Percentiles rank a stretch among this genome's conserved stretches.
These are phyloP conservation scores for Wickerhamomyces sp. DNA, from an alignment of 1,139 yeast genomes.

Conservation along the genomic window DNA sequence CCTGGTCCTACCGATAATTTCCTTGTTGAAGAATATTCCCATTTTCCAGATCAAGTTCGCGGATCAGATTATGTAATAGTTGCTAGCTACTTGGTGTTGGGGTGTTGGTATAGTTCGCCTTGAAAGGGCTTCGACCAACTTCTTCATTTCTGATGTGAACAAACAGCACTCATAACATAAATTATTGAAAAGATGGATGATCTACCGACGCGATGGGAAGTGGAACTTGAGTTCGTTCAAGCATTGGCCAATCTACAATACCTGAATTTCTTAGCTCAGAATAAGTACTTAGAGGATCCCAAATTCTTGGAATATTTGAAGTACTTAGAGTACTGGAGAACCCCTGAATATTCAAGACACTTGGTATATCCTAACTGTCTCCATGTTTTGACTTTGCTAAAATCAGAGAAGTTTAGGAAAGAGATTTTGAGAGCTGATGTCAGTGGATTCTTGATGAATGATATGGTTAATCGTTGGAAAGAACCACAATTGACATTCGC, in stretches of 20 bases:
- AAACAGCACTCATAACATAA: not conserved
- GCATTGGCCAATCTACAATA: conserved; percentile 72
- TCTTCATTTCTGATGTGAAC: too few species aligned
- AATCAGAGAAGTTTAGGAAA: conserved; percentile 50
- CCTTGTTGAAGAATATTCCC: too few species aligned
- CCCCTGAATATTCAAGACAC: conserved; percentile 59
- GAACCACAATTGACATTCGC: conserved; percentile 27
- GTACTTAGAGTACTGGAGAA: conserved; percentile 65
- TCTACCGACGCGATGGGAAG: conserved; percentile 50
- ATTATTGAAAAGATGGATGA: conserved; percentile 16
- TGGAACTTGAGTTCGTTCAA: conserved; percentile 48
- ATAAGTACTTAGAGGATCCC: conserved; percentile 48
- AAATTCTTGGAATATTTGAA: conserved; percentile 55
- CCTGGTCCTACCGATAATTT: too few species aligned
- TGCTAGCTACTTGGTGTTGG: too few species aligned
- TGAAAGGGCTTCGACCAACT: not conserved
- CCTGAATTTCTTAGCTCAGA: conserved; percentile 60
- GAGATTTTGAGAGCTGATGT: conserved; percentile 53
- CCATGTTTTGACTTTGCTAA: conserved; percentile 53
- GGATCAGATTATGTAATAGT: too few species aligned
- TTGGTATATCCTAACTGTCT: conserved; percentile 71
- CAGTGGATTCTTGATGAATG: conserved; percentile 60
- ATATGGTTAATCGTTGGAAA: conserved; percentile 73
- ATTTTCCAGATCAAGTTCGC: too few species aligned
- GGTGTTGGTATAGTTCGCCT: not conserved